Conservation (phyloP, 495 filamentous ascomycete species). For the Xylaria castorea region DNA sequence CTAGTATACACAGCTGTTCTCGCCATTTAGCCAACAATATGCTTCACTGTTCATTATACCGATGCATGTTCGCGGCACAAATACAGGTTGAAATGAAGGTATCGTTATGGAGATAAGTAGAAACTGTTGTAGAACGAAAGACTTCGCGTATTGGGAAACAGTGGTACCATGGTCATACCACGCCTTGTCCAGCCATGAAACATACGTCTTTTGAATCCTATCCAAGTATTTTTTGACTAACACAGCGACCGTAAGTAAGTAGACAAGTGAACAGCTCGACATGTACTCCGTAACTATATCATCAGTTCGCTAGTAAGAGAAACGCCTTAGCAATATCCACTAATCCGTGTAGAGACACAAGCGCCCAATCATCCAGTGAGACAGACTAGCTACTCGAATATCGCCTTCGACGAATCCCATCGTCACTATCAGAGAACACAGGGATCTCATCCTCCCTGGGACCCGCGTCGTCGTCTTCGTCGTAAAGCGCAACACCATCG, state of each 20-base stretch:
- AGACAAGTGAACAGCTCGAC: neutral
- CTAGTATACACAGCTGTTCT: neutral
- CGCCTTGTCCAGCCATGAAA: neutral
- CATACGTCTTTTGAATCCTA: neutral
- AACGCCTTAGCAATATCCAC: neutral
- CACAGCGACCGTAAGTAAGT: neutral
- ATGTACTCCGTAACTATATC: no score
- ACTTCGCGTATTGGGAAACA: neutral
- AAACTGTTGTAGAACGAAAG: neutral
- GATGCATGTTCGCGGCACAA: neutral
- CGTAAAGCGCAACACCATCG: conserved; percentile 25
- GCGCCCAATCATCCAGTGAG: neutral
- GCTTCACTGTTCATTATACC: neutral
- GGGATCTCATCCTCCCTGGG: neutral
- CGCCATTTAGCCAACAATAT: neutral
- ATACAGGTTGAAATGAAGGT: neutral
- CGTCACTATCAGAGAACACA: neutral
- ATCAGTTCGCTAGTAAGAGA: neutral
- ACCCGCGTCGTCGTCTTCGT: conserved; percentile 25
- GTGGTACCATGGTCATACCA: neutral
- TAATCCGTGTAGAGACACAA: neutral
- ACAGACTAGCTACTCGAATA: neutral
- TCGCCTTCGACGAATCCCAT: neutral
- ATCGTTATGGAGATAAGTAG: neutral
- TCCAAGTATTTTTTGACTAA: neutral